Conservation (phyloP, 2,329 filamentous ascomycete species). For the Ceratocystis cacaofunesta region DNA sequence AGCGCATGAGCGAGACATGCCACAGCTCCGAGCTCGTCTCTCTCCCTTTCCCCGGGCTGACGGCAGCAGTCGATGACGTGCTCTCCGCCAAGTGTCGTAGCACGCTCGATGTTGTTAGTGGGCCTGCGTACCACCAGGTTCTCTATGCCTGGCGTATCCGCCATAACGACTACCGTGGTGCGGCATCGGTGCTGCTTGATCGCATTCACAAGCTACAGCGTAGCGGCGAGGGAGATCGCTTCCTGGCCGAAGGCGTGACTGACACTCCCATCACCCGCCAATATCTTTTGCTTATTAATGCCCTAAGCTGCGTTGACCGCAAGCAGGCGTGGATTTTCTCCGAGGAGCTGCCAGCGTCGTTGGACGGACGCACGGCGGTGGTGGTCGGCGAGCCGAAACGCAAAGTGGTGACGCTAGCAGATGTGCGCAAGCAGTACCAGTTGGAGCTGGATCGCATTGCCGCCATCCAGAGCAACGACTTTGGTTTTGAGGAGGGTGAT, state of each 20-base stretch:
- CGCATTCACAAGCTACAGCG: constrained; percentile 47
- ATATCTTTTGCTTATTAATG: constrained; percentile 86
- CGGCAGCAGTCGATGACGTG: constrained; percentile 64
- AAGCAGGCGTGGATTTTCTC: constrained; percentile 66
- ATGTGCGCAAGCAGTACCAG: constrained; percentile 79
- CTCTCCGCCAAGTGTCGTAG: constrained; percentile 57
- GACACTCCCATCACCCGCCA: constrained; percentile 55
- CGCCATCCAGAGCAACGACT: constrained; percentile 77
- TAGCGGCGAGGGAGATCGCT: constrained; percentile 31
- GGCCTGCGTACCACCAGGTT: constrained; percentile 76
- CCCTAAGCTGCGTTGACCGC: constrained; percentile 68
- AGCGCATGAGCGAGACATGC: constrained; percentile 53
- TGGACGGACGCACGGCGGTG: constrained; percentile 16
- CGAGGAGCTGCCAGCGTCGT: constrained; percentile 26
- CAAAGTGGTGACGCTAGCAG: constrained; percentile 69
- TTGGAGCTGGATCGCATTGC: constrained; percentile 76
- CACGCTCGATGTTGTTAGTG: constrained; percentile 47
- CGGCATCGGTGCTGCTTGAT: constrained; percentile 47
- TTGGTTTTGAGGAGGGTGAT: constrained; percentile 52
- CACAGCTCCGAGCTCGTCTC: constrained; percentile 53
- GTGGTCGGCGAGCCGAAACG: constrained; percentile 35
- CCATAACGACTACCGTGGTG: constrained; percentile 73
- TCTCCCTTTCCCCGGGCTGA: constrained; percentile 65
- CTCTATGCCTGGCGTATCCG: constrained; percentile 83
- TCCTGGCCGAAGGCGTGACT: constrained; percentile 41